A percentile compares a stretch with the other conserved stretches of the same genome.
phyloP scores from a whole-genome alignment of 2,329 filamentous ascomycete species.

The Endothia cerciana region DNA sequence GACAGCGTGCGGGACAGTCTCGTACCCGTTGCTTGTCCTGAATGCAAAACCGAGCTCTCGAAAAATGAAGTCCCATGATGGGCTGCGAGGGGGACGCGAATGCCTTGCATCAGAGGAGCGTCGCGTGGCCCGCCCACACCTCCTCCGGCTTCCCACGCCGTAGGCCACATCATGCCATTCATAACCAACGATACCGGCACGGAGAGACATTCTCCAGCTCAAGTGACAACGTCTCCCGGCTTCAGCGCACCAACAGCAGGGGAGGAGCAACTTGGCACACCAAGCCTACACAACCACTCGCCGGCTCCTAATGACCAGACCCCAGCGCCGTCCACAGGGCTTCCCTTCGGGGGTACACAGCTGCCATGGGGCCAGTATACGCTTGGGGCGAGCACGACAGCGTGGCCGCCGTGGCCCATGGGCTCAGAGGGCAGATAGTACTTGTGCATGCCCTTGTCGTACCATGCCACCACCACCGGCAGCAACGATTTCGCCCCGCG shows the following conservation, averaged over 20 bases:
- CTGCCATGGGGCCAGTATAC: constrained; percentile 61
- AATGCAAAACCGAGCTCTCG: constrained; percentile 74
- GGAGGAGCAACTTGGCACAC: not conserved
- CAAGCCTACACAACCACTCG: not conserved
- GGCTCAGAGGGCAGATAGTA: too few species aligned
- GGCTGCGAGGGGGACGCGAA: not conserved
- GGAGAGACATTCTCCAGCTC: not conserved
- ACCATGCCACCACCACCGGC: too few species aligned
- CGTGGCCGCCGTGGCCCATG: too few species aligned
- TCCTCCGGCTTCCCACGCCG: constrained; percentile 23
- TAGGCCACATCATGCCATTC: constrained; percentile 9
- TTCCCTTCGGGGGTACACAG: constrained; percentile 19
- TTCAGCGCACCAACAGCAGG: constrained; percentile 28
- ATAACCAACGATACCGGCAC: constrained; percentile 12
- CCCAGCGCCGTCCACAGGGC: not conserved
- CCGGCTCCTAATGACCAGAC: not conserved
- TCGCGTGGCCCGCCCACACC: constrained; percentile 25
- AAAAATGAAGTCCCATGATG: constrained; percentile 74
- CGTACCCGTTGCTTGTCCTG: constrained; percentile 66
- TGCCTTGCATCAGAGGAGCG: constrained; percentile 20
- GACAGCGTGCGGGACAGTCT: constrained; percentile 75
- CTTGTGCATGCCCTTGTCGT: too few species aligned
- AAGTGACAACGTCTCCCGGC: constrained; percentile 31
- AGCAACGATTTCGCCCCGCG: too few species aligned
- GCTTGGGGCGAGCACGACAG: constrained; percentile 47